These are phyloP conservation scores for Aspergillus nanangensis DNA, from an alignment of 495 filamentous ascomycete species.

Conservation along the genomic window DNA sequence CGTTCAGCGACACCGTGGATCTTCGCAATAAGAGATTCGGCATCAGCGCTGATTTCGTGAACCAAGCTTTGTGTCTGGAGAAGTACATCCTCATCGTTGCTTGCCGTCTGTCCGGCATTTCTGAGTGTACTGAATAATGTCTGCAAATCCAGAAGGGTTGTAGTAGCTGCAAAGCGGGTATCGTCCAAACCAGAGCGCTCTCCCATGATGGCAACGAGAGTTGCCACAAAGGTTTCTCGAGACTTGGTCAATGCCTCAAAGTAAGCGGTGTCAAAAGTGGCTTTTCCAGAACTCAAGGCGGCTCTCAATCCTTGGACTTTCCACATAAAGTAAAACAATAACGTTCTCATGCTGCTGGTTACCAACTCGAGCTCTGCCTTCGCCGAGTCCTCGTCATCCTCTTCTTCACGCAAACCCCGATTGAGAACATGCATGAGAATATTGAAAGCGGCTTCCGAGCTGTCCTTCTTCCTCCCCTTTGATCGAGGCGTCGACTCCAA, in stretches of 20 bases:
- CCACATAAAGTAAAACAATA: slow-evolving; percentile 95
- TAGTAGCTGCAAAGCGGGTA: slow-evolving; percentile 69
- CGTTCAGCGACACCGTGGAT: slow-evolving; percentile 74
- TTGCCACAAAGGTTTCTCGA: slow-evolving; percentile 49
- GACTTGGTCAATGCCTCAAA: slow-evolving; percentile 41
- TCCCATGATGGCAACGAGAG: slow-evolving; percentile 62
- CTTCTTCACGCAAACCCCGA: slow-evolving; percentile 56
- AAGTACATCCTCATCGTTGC: slow-evolving; percentile 44
- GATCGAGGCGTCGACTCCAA: slow-evolving; percentile 56
- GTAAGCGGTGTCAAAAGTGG: slow-evolving; percentile 48
- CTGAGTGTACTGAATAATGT: slow-evolving; percentile 74
- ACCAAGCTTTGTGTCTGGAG: slow-evolving; percentile 56
- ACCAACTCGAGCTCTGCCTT: slow-evolving; percentile 73
- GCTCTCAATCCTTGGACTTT: slow-evolving; percentile 55
- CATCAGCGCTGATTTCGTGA: slow-evolving; percentile 53
- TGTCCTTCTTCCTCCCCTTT: slow-evolving; percentile 47
- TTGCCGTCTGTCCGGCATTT: slow-evolving; percentile 32
- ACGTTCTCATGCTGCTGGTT: slow-evolving; percentile 61
- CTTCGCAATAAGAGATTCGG: slow-evolving; percentile 59
- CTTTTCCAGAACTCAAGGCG: slow-evolving; percentile 33
- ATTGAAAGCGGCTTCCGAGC: slow-evolving; percentile 52
- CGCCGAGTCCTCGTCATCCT: slow-evolving; percentile 59
- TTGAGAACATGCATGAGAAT: slow-evolving; percentile 62
- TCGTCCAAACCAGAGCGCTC: slow-evolving; percentile 58
- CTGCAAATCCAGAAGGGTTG: slow-evolving; percentile 72